A percentile compares a stretch with the other conserved stretches of the same genome.
Conservation (phyloP, 192 early-diverging fungal genomes). For the Coemansia sp. region DNA sequence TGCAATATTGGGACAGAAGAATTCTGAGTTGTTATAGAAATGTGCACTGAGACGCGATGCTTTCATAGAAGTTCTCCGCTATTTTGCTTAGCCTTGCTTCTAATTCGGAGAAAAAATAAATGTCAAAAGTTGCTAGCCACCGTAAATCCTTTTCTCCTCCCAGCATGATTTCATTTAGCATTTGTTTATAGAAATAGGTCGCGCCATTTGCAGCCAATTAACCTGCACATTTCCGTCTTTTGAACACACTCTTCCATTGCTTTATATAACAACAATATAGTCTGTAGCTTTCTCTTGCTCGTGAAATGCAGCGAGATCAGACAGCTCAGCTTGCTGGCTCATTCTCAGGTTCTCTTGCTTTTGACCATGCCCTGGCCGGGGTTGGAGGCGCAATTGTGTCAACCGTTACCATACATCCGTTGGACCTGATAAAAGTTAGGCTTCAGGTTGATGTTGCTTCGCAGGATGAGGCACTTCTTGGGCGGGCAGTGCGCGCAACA, state of each 20-base stretch:
- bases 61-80: too few species aligned
- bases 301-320: slow-evolving; percentile 19
- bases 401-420: slow-evolving; percentile 81
- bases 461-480: slow-evolving; percentile 56
- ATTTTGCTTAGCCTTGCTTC: too few species aligned
- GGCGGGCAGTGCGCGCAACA: slow-evolving; percentile 68
- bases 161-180: too few species aligned
- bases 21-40: too few species aligned
- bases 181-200: too few species aligned
- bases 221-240: not conserved
- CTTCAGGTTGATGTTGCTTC: slow-evolving; percentile 76
- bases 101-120: too few species aligned
- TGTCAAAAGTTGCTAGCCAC: too few species aligned
- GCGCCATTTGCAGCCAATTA: too few species aligned
- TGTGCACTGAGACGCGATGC: too few species aligned
- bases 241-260: not conserved
- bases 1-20: too few species aligned
- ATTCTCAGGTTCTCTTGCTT: slow-evolving; percentile 47
- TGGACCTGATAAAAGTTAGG: slow-evolving; percentile 93
- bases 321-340: slow-evolving; percentile 29
- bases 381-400: slow-evolving; percentile 81
- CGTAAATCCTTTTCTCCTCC: too few species aligned
- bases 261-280: not conserved
- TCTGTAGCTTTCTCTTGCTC: not conserved
- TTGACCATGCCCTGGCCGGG: slow-evolving; percentile 88